phyloP scores from a whole-genome alignment of 352 stramenopile genomes.

The Globisporangium barbulae region DNA sequence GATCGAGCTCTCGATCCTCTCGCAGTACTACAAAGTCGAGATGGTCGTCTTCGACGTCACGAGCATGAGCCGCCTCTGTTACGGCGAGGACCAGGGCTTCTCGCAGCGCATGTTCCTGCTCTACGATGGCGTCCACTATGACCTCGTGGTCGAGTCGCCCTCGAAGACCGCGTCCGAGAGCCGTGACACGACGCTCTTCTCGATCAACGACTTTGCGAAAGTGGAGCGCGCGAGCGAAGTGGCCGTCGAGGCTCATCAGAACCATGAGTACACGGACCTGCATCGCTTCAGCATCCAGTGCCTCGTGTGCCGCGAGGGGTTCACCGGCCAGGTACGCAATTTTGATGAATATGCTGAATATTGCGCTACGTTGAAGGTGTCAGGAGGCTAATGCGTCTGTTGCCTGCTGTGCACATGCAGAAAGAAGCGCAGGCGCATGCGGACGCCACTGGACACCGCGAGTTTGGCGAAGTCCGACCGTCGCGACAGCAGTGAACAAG shows the following conservation, averaged over 20 bases:
- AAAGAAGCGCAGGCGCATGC: constrained; percentile 63
- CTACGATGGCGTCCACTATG: constrained; percentile 87
- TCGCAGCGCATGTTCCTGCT: constrained; percentile 83
- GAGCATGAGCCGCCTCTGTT: constrained; percentile 81
- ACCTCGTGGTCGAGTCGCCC: constrained; percentile 65
- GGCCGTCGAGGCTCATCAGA: constrained; percentile 79
- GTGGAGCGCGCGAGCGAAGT: constrained; percentile 78
- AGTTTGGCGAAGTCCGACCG: constrained; percentile 64
- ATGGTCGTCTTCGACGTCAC: constrained; percentile 86
- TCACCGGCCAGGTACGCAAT: constrained; percentile 52
- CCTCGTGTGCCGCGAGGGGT: constrained; percentile 56
- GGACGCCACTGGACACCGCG: constrained; percentile 57
- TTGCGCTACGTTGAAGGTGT: background rate
- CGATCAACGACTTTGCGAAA: constrained; percentile 86
- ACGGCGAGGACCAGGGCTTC: constrained; percentile 79
- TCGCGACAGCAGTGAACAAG: constrained; percentile 6
- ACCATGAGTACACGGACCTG: constrained; percentile 79
- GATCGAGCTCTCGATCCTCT: constrained; percentile 86
- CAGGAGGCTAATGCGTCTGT: background rate
- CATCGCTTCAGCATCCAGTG: constrained; percentile 73
- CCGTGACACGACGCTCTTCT: constrained; percentile 62
- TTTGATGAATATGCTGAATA: background rate
- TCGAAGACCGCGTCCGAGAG: constrained; percentile 42
- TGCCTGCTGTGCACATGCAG: constrained; percentile 15
- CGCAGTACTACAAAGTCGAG: constrained; percentile 70